These are phyloP conservation scores for Fusarium agapanthi DNA, from an alignment of 2,329 filamentous ascomycete species.

Conservation along the genomic window DNA sequence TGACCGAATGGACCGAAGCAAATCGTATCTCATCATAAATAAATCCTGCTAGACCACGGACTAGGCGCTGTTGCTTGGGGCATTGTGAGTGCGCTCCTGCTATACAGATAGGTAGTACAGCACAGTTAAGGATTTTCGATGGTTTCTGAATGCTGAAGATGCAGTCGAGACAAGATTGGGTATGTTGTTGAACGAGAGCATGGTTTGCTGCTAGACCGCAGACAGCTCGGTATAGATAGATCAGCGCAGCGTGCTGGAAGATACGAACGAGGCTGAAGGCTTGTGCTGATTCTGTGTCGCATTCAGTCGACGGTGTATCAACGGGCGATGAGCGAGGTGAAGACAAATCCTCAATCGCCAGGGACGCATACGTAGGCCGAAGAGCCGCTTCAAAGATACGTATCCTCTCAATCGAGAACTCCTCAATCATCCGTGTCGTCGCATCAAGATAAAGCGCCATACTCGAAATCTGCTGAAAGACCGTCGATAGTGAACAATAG, in stretches of 20 bases:
- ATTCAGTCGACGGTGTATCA: background rate
- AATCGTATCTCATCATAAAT: slow-evolving; percentile 47
- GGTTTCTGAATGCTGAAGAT: slow-evolving; percentile 48
- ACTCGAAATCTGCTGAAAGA: slow-evolving; percentile 45
- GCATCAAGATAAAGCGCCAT: slow-evolving; percentile 44
- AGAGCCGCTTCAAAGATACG: slow-evolving; percentile 42
- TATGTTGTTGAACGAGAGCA: slow-evolving; percentile 51
- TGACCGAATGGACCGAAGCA: slow-evolving; percentile 50
- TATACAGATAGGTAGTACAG: slow-evolving; percentile 50
- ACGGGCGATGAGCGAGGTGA: background rate
- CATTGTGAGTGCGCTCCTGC: slow-evolving; percentile 48
- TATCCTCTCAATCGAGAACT: slow-evolving; percentile 44
- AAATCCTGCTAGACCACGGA: slow-evolving; percentile 30
- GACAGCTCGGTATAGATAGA: slow-evolving; percentile 54
- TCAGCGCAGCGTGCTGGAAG: slow-evolving; percentile 53
- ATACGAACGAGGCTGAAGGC: slow-evolving; percentile 49
- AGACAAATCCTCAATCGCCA: slow-evolving; percentile 38
- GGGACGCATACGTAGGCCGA: slow-evolving; percentile 39
- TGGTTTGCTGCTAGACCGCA: slow-evolving; percentile 51
- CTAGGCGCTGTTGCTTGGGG: slow-evolving; percentile 38
- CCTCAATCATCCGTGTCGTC: slow-evolving; percentile 13
- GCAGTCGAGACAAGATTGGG: slow-evolving; percentile 48
- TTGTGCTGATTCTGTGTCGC: slow-evolving; percentile 45
- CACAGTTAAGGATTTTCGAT: slow-evolving; percentile 51
- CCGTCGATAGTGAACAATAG: slow-evolving; percentile 46